Evolutionary conservation across 192 early-diverging fungal genomes (phyloP).

Genomic region (Entomortierella beljakovae): DNA sequence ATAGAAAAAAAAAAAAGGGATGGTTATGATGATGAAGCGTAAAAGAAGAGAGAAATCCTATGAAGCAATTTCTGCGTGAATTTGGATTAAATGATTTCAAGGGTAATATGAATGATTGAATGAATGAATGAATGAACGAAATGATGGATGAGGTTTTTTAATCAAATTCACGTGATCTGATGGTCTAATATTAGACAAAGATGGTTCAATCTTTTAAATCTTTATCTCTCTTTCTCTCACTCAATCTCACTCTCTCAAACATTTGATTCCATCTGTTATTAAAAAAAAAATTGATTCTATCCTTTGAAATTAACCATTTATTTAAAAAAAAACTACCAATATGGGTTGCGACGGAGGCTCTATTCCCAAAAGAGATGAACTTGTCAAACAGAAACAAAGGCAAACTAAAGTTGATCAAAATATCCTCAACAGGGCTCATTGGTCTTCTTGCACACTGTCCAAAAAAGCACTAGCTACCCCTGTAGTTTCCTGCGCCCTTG

Average conservation of each 20-base stretch:
- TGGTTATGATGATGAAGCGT: background rate
- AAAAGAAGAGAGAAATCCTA: background rate
- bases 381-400: slow-evolving; percentile 84
- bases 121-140: background rate
- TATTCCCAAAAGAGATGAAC: slow-evolving; percentile 88
- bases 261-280: too few relatives aligned
- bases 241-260: background rate
- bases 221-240: background rate
- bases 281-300: background rate
- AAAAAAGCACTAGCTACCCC: slow-evolving; percentile 72
- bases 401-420: slow-evolving; percentile 74
- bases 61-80: too few relatives aligned
- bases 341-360: slow-evolving; percentile 91
- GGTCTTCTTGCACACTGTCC: slow-evolving; percentile 84
- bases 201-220: too few relatives aligned
- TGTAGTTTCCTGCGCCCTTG: slow-evolving; percentile 76
- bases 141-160: too few relatives aligned
- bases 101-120: background rate
- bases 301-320: background rate
- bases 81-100: too few relatives aligned
- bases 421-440: slow-evolving; percentile 67
- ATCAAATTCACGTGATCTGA: too few relatives aligned
- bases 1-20: background rate
- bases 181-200: too few relatives aligned
- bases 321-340: background rate